A percentile compares a stretch with the other conserved stretches of the same genome.
phyloP scores from a whole-genome alignment of 1,139 yeast genomes.

The Taphrina deformans region DNA sequence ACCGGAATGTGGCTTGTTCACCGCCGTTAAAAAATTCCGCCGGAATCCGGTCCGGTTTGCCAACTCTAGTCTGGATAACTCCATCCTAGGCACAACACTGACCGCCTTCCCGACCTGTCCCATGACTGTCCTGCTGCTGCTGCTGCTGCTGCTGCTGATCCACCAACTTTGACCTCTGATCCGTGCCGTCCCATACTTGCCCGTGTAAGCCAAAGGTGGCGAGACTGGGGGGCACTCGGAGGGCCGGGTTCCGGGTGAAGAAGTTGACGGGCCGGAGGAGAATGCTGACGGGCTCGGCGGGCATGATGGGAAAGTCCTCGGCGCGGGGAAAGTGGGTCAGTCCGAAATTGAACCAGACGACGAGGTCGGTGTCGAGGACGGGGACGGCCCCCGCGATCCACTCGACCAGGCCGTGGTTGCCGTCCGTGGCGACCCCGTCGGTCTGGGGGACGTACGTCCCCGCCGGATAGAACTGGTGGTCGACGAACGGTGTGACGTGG shows the following conservation, averaged over 20 bases:
- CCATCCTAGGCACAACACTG: too few species aligned
- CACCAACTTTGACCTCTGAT: background rate
- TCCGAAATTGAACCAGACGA: slow-evolving; percentile 78
- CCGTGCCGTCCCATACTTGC: slow-evolving; percentile 6
- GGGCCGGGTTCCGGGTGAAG: slow-evolving; percentile 72
- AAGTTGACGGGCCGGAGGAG: slow-evolving; percentile 76
- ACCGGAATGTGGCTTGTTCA: too few species aligned
- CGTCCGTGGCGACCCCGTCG: slow-evolving; percentile 60
- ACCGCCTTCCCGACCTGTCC: too few species aligned
- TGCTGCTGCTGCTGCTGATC: too few species aligned
- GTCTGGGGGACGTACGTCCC: slow-evolving; percentile 79
- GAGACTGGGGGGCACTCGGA: slow-evolving; percentile 62
- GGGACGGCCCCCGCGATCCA: slow-evolving; percentile 67
- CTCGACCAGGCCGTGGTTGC: slow-evolving; percentile 65
- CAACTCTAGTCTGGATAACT: too few species aligned
- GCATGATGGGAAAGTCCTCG: slow-evolving; percentile 77
- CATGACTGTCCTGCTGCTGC: too few species aligned
- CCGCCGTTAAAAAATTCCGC: too few species aligned
- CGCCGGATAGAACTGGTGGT: slow-evolving; percentile 69
- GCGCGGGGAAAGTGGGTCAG: slow-evolving; percentile 85
- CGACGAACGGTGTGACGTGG: slow-evolving; percentile 66
- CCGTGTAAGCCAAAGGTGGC: slow-evolving; percentile 27
- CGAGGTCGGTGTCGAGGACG: slow-evolving; percentile 67
- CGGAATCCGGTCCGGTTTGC: too few species aligned
- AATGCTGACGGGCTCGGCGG: slow-evolving; percentile 74